Evolutionary conservation across 495 filamentous ascomycete genomes (phyloP).

Genomic region (Cercophora scortea): DNA sequence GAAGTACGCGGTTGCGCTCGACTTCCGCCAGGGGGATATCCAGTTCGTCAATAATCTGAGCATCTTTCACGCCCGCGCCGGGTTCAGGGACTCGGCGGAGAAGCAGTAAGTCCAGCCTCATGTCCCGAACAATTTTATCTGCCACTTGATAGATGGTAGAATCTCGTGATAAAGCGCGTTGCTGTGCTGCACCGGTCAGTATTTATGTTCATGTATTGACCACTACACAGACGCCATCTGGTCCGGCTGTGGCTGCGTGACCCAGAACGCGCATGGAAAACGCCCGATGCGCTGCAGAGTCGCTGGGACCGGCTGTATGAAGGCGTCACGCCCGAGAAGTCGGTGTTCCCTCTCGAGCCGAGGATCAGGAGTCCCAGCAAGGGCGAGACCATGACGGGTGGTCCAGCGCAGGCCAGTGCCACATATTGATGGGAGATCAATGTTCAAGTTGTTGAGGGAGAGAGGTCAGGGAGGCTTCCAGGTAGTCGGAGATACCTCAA

Average conservation of each 20-base stretch:
- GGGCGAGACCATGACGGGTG: conserved; percentile 6
- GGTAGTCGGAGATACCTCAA: no score
- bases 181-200: background rate
- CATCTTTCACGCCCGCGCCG: conserved; percentile 44
- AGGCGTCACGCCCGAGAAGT: conserved; percentile 39
- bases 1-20: conserved; percentile 40
- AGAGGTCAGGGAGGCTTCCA: no score
- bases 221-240: conserved; percentile 47
- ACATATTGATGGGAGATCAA: no score
- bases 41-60: conserved; percentile 47
- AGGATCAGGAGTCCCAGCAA: conserved; percentile 34
- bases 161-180: no score
- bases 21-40: conserved; percentile 48
- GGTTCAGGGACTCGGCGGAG: conserved; percentile 37
- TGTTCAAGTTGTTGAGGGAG: no score
- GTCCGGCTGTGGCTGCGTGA: conserved; percentile 52
- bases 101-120: conserved; percentile 30
- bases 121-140: no score
- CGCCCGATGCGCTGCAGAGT: conserved; percentile 36
- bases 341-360: conserved; percentile 49
- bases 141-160: no score
- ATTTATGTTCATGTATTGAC: background rate
- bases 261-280: conserved; percentile 48
- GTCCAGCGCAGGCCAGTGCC: no score
- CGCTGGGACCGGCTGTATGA: conserved; percentile 48